Conservation (phyloP, 768 basidiomycete genomes). For the Hysterangium stoloniferum region DNA sequence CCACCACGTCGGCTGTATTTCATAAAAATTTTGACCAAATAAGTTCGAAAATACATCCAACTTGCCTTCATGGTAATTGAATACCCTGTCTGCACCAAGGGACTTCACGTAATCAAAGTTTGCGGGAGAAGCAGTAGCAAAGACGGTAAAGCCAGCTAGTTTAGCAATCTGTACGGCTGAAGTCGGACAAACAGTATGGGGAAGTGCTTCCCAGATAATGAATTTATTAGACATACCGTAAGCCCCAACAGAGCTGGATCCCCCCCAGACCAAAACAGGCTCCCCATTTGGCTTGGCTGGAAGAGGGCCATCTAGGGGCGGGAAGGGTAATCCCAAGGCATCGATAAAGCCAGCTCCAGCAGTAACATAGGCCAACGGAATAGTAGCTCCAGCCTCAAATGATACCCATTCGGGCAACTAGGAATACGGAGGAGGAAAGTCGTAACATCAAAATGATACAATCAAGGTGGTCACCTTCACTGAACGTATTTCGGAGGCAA, state of each 20-base stretch:
- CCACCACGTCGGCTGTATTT: conserved; percentile 11
- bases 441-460: not conserved
- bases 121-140: conserved; percentile 29
- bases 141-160: conserved; percentile 25
- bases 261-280: conserved; percentile 27
- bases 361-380: conserved; percentile 8
- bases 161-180: conserved; percentile 27
- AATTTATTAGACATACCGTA: conserved; percentile 18
- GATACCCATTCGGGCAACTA: conserved; percentile 5
- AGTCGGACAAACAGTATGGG: too few species aligned
- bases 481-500: not conserved
- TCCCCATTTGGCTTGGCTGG: conserved; percentile 12
- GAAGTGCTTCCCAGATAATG: too few species aligned
- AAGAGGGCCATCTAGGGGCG: not conserved
- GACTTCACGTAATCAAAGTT: conserved; percentile 28
- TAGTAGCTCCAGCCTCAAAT: conserved; percentile 6
- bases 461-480: not conserved
- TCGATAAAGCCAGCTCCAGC: conserved; percentile 3
- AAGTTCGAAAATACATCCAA: not conserved
- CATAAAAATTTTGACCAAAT: not conserved
- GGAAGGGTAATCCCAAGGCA: not conserved
- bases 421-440: not conserved
- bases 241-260: conserved; percentile 24
- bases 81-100: conserved; percentile 29
- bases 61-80: conserved; percentile 22